Percentiles rank a stretch among this genome's conserved stretches.
phyloP scores from a whole-genome alignment of 768 basidiomycete genomes.

The Dacryopinax spathularia region DNA sequence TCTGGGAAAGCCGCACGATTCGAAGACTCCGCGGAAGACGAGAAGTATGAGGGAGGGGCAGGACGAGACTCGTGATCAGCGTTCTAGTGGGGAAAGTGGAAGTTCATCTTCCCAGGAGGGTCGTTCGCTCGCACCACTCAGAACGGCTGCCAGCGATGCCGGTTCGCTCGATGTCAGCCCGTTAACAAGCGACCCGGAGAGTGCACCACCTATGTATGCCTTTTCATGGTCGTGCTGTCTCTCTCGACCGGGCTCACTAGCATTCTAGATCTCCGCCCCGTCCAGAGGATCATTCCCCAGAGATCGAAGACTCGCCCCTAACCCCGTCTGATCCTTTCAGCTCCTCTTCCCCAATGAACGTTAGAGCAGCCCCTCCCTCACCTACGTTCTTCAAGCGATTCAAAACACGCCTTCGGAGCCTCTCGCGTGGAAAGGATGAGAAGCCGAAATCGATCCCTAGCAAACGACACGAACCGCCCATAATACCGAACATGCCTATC shows the following conservation, averaged over 20 bases:
- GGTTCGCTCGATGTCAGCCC: not conserved
- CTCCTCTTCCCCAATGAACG: not conserved
- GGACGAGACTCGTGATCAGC: not conserved
- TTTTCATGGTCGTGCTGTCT: not conserved
- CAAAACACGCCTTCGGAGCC: not conserved
- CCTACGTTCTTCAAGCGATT: not conserved
- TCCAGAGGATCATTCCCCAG: not conserved
- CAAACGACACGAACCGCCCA: not conserved
- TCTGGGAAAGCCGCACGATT: not conserved
- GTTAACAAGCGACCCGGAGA: not conserved
- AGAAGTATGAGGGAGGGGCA: not conserved
- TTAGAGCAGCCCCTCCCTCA: not conserved
- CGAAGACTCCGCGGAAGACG: not conserved
- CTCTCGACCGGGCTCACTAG: not conserved
- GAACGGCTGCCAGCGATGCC: not conserved
- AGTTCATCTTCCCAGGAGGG: not conserved
- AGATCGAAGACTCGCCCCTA: not conserved
- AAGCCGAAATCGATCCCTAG: not conserved
- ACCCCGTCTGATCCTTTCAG: not conserved
- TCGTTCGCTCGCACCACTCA: not conserved
- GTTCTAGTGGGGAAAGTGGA: not conserved
- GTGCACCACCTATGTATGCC: not conserved
- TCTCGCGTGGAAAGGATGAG: not conserved
- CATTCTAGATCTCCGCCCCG: not conserved
- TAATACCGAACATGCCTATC: not conserved